These are phyloP conservation scores for Hypoxylon sp. DNA, from an alignment of 2,329 filamentous ascomycete species.

Conservation along the genomic window DNA sequence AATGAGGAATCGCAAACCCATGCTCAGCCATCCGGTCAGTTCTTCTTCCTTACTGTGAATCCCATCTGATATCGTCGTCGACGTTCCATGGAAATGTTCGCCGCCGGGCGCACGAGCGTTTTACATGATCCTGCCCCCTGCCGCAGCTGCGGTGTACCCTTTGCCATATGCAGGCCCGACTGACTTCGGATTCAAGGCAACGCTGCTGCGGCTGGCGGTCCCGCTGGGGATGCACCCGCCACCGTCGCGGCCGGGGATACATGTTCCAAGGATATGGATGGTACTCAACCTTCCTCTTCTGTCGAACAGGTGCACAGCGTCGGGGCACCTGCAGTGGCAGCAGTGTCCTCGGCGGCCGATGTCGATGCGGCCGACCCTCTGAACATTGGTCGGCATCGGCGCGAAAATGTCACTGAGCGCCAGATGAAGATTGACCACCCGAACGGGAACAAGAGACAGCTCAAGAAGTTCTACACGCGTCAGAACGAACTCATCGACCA, in stretches of 20 bases:
- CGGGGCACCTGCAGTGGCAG: slow-evolving; percentile 15
- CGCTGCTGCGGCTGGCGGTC: slow-evolving; percentile 16
- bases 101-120: slow-evolving; percentile 31
- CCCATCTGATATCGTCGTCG: slow-evolving; percentile 21
- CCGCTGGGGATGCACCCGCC: slow-evolving; percentile 18
- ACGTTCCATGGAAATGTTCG: slow-evolving; percentile 33
- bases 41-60: slow-evolving; percentile 18
- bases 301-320: slow-evolving; percentile 13
- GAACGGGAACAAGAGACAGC: slow-evolving; percentile 51
- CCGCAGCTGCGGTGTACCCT: slow-evolving; percentile 12
- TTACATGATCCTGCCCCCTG: slow-evolving; percentile 26
- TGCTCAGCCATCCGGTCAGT: slow-evolving; percentile 39
- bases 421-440: slow-evolving; percentile 60
- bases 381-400: slow-evolving; percentile 51
- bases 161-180: slow-evolving; percentile 15
- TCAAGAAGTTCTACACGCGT: slow-evolving; percentile 57
- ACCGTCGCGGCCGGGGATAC: slow-evolving; percentile 3
- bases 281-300: slow-evolving; percentile 11
- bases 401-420: slow-evolving; percentile 51
- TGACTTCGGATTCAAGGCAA: slow-evolving; percentile 31
- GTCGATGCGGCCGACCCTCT: slow-evolving; percentile 47
- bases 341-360: slow-evolving; percentile 28
- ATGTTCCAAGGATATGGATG: slow-evolving; percentile 18
- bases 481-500: slow-evolving; percentile 59
- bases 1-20: slow-evolving; percentile 34